Evolutionary conservation across 495 filamentous ascomycete species (phyloP), one percentile per base, ranked within the genome.

Genomic region (Tuber umbilicatum): DNA sequence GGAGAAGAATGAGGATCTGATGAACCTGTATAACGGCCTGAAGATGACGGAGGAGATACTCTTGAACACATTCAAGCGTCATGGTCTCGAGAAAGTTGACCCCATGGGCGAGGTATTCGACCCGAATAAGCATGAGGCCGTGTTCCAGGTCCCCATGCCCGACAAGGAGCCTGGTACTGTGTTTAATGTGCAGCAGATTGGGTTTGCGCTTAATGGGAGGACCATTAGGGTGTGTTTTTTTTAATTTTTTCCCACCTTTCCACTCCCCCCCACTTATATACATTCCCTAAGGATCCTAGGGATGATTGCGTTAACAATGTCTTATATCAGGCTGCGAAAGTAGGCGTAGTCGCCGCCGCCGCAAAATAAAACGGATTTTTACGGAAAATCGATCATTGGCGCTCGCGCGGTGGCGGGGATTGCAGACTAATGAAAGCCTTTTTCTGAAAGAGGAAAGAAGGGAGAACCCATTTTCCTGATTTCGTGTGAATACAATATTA

Each of bases 121-220:
- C 86, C 94, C 95, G 71, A 97, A 97, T 84, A 86, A 91, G 83
- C 95, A 98, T 84, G 95, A 99, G 87, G 95, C 95, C 67, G 94
- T 91, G 41, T 99, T 98, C 86, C 92, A 94, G 90, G 88, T 92
- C 17, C 92, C 92, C 74, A 88, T 92, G 85, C 86, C 88, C 40
- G 92, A 86, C 71, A 94, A 94, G 87, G 92, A 97, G 84, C 88
- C 97, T 80, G 94, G 94, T 81, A 91, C 89, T 67, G 92, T 97
- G 75, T 94, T 98, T 85, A 89, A 91, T 83, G 92, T 91, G 42
- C 94, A 97, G 88, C 92, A 92, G 87, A 98, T 97, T 87, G 95
- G 95, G 64, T 99, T 95, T 85, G 86, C 87, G 80, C 86, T 97
- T 71, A 97, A 99, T 83, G 95, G 95, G 74, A 86, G 95, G 79